These are phyloP conservation scores for Ramaria sp. DNA, from an alignment of 768 basidiomycete genomes.

Conservation along the genomic window DNA sequence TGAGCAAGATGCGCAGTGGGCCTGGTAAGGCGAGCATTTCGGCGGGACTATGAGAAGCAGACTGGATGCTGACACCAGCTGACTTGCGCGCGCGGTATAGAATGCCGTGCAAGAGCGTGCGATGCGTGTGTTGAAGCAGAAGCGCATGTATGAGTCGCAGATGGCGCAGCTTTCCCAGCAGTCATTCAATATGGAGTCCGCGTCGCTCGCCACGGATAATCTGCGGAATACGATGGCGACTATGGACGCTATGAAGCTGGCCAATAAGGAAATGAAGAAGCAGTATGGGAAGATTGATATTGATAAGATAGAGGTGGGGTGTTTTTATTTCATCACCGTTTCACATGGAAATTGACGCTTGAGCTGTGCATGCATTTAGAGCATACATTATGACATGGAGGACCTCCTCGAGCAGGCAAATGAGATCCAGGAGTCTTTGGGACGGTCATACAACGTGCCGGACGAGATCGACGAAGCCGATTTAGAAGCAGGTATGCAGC, in stretches of 20 bases:
- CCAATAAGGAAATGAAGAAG: constrained; percentile 93
- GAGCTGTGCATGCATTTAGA: constrained; percentile 31
- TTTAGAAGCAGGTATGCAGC: constrained; percentile 71
- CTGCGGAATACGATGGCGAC: constrained; percentile 98
- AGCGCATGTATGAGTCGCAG: constrained; percentile 91
- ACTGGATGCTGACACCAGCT: not conserved
- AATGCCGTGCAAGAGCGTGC: constrained; percentile 92
- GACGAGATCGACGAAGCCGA: constrained; percentile 98
- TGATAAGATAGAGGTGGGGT: constrained; percentile 88
- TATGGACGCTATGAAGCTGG: constrained; percentile 88
- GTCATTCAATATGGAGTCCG: constrained; percentile 97
- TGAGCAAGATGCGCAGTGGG: constrained; percentile 86
- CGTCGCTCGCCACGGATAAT: constrained; percentile 93
- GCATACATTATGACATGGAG: constrained; percentile 96
- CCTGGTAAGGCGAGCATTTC: constrained; percentile 73
- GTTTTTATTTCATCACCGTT: not conserved
- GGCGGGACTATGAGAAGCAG: not conserved
- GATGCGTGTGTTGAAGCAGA: constrained; percentile 85
- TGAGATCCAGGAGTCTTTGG: constrained; percentile 92
- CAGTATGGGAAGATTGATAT: constrained; percentile 97
- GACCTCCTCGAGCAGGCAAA: constrained; percentile 94
- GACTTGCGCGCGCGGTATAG: constrained; percentile 28
- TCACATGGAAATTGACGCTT: not conserved
- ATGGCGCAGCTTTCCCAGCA: constrained; percentile 87
- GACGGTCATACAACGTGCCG: constrained; percentile 89